Evolutionary conservation across 1,284 basidiomycete genomes (phyloP).

Genomic region (Wallemia hederae): DNA sequence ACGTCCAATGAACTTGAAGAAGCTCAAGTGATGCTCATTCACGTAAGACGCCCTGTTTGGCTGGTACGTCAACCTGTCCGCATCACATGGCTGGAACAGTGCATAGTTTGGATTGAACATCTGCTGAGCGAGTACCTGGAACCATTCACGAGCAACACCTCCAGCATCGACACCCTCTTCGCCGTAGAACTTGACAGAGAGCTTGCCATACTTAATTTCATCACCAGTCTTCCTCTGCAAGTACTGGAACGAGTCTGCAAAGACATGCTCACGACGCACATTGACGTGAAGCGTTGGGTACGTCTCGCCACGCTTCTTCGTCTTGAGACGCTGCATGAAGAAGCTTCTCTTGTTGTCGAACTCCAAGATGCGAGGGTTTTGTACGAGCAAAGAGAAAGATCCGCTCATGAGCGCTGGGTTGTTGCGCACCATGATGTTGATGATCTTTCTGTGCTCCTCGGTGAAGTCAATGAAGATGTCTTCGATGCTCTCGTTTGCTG

Average conservation of each 20-base stretch:
- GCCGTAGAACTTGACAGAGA: conserved; percentile 84
- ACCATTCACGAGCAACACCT: conserved; percentile 94
- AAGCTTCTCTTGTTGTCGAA: conserved; percentile 99
- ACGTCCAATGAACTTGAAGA: conserved; percentile 96
- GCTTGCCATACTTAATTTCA: conserved; percentile 91
- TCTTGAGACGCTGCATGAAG: conserved; percentile 86
- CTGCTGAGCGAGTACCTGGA: conserved; percentile 83
- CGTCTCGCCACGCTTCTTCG: conserved; percentile 45
- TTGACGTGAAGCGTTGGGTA: conserved; percentile 60
- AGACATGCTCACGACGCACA: conserved; percentile 71
- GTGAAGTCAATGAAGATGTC: conserved; percentile 84
- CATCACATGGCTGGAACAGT: conserved; percentile 87
- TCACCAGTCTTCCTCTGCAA: conserved; percentile 72
- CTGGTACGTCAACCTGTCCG: conserved; percentile 77
- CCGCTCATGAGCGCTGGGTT: conserved; percentile 95
- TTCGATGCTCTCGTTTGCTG: conserved; percentile 38
- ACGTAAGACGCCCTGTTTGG: conserved; percentile 84
- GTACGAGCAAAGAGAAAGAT: conserved; percentile 80
- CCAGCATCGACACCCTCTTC: conserved; percentile 98
- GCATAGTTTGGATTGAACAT: conserved; percentile 99
- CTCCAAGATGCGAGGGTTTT: conserved; percentile 87
- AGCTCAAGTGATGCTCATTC: conserved; percentile 79
- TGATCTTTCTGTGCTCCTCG: conserved; percentile 69
- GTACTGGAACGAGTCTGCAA: conserved; percentile 86
- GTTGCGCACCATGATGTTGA: conserved; percentile 92